Conservation (phyloP, 208 protist genomes). For the Acanthamoeba triangularis region DNA sequence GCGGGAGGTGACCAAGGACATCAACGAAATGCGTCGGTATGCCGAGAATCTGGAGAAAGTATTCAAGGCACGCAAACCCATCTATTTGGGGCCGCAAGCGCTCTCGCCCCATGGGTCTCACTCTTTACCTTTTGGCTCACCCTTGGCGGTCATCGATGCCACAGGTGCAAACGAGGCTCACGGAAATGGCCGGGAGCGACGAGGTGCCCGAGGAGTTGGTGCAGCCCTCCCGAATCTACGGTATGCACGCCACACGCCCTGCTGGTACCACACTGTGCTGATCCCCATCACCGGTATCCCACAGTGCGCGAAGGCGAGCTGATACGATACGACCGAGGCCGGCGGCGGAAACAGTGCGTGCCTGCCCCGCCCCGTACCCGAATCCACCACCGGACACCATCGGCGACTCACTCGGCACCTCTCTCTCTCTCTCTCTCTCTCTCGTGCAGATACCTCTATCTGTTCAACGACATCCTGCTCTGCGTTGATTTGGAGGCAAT, state of each 20-base stretch:
- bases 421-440: not conserved
- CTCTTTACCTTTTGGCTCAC: no score
- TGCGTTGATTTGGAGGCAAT: constrained; percentile 25
- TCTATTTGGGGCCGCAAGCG: not conserved
- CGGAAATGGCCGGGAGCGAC: not conserved
- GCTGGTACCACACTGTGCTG: not conserved
- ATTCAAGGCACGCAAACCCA: not conserved
- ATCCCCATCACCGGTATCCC: not conserved
- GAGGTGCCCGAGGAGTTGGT: not conserved
- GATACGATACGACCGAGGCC: not conserved
- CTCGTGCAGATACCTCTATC: not conserved
- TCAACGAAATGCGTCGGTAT: constrained; percentile 40
- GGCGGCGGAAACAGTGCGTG: constrained; percentile 12
- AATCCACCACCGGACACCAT: no score
- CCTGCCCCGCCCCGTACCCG: no score
- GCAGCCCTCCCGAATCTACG: not conserved
- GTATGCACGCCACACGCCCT: not conserved
- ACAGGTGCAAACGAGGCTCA: constrained; percentile 23
- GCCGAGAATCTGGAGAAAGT: constrained; percentile 43
- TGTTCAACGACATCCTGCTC: constrained; percentile 33
- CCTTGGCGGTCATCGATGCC: not conserved
- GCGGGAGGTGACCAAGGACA: constrained; percentile 18
- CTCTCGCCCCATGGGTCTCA: no score
- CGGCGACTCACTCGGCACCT: not conserved
- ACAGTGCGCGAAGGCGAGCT: constrained; percentile 17